Evolutionary conservation across 805 yeast genomes (phyloP).

Genomic region (Yarrowia porcina): DNA sequence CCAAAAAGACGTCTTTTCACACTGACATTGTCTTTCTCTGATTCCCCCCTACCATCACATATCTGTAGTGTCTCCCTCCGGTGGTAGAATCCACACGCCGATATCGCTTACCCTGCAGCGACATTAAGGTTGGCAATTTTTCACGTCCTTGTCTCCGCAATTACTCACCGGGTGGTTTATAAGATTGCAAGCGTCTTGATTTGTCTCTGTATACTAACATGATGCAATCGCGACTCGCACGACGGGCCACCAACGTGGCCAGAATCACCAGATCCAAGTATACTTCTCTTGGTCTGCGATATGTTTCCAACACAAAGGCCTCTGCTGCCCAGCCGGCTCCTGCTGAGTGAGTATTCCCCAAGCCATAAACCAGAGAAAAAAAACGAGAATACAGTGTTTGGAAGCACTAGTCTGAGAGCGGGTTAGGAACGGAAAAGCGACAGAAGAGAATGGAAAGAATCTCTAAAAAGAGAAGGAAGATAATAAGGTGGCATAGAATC

Average conservation of each 20-base stretch:
- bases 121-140: constrained; percentile 21
- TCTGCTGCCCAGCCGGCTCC: constrained; percentile 21
- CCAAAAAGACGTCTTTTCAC: not conserved
- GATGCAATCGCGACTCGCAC: constrained; percentile 26
- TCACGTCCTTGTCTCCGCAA: constrained; percentile 26
- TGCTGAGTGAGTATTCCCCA: constrained; percentile 9
- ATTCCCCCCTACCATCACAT: not conserved
- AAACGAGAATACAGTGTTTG: not conserved
- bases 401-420: not conserved
- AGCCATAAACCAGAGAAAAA: not conserved
- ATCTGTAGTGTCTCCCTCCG: not conserved
- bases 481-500: not conserved
- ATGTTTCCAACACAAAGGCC: constrained; percentile 13
- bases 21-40: no score
- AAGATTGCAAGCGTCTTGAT: constrained; percentile 22
- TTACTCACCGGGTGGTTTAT: constrained; percentile 23
- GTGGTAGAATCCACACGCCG: not conserved
- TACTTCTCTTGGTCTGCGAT: constrained; percentile 24
- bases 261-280: constrained; percentile 25
- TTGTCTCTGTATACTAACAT: constrained; percentile 24
- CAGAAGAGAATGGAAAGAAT: not conserved
- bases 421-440: not conserved
- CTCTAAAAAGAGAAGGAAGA: not conserved
- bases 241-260: constrained; percentile 25
- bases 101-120: constrained; percentile 26